Evolutionary conservation across 2,329 filamentous ascomycete species (phyloP).

Genomic region (Aspergillus costaricaensis): DNA sequence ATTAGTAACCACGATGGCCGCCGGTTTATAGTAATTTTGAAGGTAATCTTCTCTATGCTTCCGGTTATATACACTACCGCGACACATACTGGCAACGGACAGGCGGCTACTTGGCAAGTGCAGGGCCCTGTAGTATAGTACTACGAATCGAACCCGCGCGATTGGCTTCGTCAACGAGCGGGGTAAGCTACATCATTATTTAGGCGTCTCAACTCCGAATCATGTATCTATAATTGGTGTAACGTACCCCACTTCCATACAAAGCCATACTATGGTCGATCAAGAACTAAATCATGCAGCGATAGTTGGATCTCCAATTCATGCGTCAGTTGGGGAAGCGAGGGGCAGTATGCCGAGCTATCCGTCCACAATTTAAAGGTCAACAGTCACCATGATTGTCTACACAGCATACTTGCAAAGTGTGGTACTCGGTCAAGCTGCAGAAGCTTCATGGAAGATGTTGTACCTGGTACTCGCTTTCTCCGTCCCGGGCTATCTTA

Average conservation of each 20-base stretch:
- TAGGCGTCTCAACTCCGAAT: background rate
- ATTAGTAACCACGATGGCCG: too few relatives aligned
- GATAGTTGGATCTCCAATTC: too few relatives aligned
- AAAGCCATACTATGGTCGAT: background rate
- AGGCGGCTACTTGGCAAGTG: too few relatives aligned
- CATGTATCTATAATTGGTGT: background rate
- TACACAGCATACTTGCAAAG: background rate
- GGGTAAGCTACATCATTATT: background rate
- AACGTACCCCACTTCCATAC: background rate
- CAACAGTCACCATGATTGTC: background rate
- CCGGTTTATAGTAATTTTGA: too few relatives aligned
- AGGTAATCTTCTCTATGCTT: background rate
- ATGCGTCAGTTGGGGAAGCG: background rate
- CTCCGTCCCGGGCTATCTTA: background rate
- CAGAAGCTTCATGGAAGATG: background rate
- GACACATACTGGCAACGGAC: too few relatives aligned
- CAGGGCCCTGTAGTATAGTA: too few relatives aligned
- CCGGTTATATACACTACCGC: too few relatives aligned
- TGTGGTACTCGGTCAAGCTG: background rate
- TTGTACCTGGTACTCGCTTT: background rate
- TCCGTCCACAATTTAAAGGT: background rate
- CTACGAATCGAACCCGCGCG: background rate
- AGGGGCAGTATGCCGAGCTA: background rate
- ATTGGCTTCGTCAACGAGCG: background rate
- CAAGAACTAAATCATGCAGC: too few relatives aligned